These are phyloP conservation scores for Cytospora leucostoma DNA, from an alignment of 2,329 filamentous ascomycete species.

Conservation along the genomic window DNA sequence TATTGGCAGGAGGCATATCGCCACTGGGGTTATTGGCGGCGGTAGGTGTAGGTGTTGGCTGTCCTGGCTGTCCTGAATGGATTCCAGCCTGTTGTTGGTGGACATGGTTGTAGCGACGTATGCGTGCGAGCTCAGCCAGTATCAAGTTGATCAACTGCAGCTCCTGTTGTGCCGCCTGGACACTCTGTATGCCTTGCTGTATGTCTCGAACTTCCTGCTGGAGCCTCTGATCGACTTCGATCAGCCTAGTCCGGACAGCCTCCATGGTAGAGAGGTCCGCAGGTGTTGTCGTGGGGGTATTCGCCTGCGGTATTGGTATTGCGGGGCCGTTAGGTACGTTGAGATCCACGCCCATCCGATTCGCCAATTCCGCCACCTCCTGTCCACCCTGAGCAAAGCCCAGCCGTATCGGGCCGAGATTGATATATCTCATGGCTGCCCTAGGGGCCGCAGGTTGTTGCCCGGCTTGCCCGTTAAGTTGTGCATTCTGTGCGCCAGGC, in stretches of 20 bases:
- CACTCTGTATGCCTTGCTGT: conserved; percentile 63
- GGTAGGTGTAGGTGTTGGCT: conserved; percentile 18
- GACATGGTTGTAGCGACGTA: conserved; percentile 55
- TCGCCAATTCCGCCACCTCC: conserved; percentile 67
- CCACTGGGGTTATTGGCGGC: conserved; percentile 2
- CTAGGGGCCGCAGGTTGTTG: conserved; percentile 38
- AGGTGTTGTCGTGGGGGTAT: conserved; percentile 25
- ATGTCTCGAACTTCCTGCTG: conserved; percentile 65
- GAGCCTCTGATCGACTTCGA: conserved; percentile 68
- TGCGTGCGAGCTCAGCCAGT: conserved; percentile 65
- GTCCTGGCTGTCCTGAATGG: conserved; percentile 6
- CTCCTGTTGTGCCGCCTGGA: conserved; percentile 68
- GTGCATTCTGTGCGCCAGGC: conserved; percentile 31
- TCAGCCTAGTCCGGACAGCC: conserved; percentile 61
- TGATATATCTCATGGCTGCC: conserved; percentile 38
- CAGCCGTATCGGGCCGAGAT: conserved; percentile 70
- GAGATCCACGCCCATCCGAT: conserved; percentile 57
- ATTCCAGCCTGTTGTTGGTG: conserved; percentile 22
- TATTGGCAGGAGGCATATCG: conserved; percentile 4
- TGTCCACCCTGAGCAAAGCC: conserved; percentile 73
- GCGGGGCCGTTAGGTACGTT: conserved; percentile 33
- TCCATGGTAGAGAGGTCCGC: conserved; percentile 31
- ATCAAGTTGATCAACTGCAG: conserved; percentile 68
- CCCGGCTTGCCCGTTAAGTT: conserved; percentile 35
- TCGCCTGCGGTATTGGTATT: conserved; percentile 20